Conservation (phyloP, 2,329 filamentous ascomycete species). For the Fusarium lateritium region DNA sequence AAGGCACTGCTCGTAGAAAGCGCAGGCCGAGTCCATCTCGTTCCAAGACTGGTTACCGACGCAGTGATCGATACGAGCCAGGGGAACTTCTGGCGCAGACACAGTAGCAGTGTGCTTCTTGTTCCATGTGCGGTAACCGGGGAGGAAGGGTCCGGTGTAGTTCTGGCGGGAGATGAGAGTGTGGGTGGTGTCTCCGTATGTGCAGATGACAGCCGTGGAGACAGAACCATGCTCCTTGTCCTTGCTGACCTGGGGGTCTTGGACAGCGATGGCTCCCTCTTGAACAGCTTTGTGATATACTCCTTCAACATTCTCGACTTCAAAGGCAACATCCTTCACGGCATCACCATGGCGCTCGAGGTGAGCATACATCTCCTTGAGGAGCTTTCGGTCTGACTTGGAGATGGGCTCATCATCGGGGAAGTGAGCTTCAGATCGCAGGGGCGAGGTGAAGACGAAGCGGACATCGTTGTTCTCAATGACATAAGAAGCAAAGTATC, state of each 20-base stretch:
- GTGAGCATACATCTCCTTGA: slow-evolving; percentile 85
- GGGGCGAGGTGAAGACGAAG: slow-evolving; percentile 87
- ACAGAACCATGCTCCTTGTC: slow-evolving; percentile 77
- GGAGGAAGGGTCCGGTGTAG: slow-evolving; percentile 85
- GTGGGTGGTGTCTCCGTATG: slow-evolving; percentile 96
- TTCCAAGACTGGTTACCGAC: slow-evolving; percentile 98
- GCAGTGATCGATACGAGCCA: slow-evolving; percentile 92
- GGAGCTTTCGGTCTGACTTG: slow-evolving; percentile 72
- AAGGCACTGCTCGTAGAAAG: slow-evolving; percentile 87
- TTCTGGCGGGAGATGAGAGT: slow-evolving; percentile 82
- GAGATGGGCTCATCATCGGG: slow-evolving; percentile 73
- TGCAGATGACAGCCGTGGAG: slow-evolving; percentile 84
- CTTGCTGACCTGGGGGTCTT: slow-evolving; percentile 67
- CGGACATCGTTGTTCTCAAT: slow-evolving; percentile 81
- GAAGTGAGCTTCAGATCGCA: slow-evolving; percentile 73
- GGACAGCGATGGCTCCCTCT: slow-evolving; percentile 73
- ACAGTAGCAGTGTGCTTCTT: slow-evolving; percentile 56
- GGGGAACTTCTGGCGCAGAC: slow-evolving; percentile 72
- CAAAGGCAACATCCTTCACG: slow-evolving; percentile 95
- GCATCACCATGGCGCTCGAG: slow-evolving; percentile 91
- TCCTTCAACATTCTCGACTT: slow-evolving; percentile 88
- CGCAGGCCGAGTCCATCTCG: slow-evolving; percentile 79
- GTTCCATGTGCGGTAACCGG: slow-evolving; percentile 78
- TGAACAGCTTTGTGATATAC: slow-evolving; percentile 83
- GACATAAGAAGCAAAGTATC: slow-evolving; percentile 86